Evolutionary conservation across 352 stramenopile genomes (phyloP).

Genomic region (Phytopythium aichiense): DNA sequence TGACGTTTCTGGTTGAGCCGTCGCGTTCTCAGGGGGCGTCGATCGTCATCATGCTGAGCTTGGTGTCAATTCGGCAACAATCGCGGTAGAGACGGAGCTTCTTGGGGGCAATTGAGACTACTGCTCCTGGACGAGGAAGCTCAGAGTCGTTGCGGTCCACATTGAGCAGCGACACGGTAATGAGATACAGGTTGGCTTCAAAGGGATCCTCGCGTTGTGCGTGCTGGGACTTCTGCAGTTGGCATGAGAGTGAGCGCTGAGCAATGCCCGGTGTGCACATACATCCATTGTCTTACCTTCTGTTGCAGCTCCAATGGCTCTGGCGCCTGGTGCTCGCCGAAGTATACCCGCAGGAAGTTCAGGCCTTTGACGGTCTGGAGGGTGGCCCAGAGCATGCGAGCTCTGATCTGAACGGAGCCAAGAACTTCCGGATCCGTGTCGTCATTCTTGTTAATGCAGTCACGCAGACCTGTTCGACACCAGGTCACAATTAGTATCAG

Average conservation of each 20-base stretch:
- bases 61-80: conserved; percentile 7
- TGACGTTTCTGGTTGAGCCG: too few relatives aligned
- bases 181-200: not conserved
- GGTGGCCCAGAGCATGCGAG: conserved; percentile 6
- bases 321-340: conserved; percentile 1
- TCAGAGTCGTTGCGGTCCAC: not conserved
- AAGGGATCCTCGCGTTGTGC: too few relatives aligned
- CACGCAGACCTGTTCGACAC: not conserved
- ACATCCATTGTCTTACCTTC: not conserved
- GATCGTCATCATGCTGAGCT: conserved; percentile 1
- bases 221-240: not conserved
- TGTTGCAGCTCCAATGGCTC: conserved; percentile 7
- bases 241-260: not conserved
- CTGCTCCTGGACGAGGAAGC: not conserved
- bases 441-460: not conserved
- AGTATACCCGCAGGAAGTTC: conserved; percentile 9
- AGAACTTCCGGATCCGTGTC: not conserved
- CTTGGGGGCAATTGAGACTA: not conserved
- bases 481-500: not conserved
- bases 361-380: not conserved
- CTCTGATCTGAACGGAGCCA: not conserved
- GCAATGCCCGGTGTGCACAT: too few relatives aligned
- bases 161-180: not conserved
- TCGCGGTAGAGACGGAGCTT: conserved; percentile 7
- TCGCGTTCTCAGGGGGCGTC: too few relatives aligned